A percentile compares a stretch with the other conserved stretches of the same genome.
phyloP scores from a whole-genome alignment of 208 protist species.

The Angomonas desouzai region DNA sequence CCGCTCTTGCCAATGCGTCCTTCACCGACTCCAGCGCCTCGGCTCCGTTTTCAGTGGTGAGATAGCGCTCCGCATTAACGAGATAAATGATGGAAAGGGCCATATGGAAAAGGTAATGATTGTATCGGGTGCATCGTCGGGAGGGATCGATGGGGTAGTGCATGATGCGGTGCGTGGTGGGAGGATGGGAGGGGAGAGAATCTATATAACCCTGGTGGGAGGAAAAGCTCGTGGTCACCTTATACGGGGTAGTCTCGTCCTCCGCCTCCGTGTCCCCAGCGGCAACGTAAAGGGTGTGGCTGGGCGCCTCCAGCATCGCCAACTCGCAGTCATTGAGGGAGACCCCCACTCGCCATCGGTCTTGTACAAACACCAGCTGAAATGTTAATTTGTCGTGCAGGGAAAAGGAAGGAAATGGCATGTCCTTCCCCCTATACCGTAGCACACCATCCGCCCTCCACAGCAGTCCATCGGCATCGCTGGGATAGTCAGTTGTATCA shows the following conservation, averaged over 20 bases:
- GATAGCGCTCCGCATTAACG: too few relatives aligned
- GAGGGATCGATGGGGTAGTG: neutral
- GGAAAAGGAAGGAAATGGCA: constrained; percentile 29
- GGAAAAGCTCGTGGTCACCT: neutral
- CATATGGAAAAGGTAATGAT: too few relatives aligned
- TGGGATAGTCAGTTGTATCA: constrained; percentile 12
- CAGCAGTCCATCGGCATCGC: constrained; percentile 28
- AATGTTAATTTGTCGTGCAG: constrained; percentile 41
- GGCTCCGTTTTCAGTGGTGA: too few relatives aligned
- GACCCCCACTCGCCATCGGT: constrained; percentile 35
- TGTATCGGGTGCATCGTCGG: too few relatives aligned
- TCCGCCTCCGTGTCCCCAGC: constrained; percentile 19
- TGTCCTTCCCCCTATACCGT: constrained; percentile 20
- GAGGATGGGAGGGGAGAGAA: constrained; percentile 7
- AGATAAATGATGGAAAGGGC: too few relatives aligned
- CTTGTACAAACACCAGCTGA: constrained; percentile 36
- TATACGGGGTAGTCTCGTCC: neutral
- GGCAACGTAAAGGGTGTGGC: constrained; percentile 29
- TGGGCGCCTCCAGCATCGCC: constrained; percentile 25
- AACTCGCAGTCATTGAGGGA: constrained; percentile 44
- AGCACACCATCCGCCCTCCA: constrained; percentile 31
- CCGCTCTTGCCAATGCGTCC: too few relatives aligned
- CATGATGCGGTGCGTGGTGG: neutral
- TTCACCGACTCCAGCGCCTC: too few relatives aligned
- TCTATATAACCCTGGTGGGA: neutral